Evolutionary conservation across 768 basidiomycete species (phyloP), one percentile per base, ranked within the genome.

Genomic region (Termitomyces sp.): DNA sequence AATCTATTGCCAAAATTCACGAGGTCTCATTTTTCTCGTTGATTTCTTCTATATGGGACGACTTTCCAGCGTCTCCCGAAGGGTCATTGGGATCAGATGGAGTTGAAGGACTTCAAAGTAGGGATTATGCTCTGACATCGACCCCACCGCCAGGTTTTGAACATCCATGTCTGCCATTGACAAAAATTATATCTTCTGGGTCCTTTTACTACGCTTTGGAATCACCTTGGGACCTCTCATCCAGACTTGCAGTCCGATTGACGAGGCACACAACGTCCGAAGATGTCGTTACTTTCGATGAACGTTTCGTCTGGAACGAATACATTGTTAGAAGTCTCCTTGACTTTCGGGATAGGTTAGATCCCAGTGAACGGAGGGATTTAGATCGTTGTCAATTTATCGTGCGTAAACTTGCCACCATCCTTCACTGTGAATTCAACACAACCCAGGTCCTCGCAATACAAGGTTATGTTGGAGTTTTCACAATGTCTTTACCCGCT

Each of bases 221-320:
- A 64, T 82, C 88, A 0, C 77, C 81, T 7, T 98, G 95, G 92
- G 95, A 98, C 70, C 75, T 98, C 31, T 94, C 94, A 4, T 88
- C 92, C 1, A 77, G 95, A 46, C 76, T 98, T 39, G 76, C 87
- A 16, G 80, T 85, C 34, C 83, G 94, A 3, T 70, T 94, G 50
- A 72, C 79, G 58, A 75, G 83, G 68, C 79, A 80, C 63, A 71
- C 68, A 39, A 61, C 72, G 39, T 63, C 68, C 37, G 74, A 73
- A 60, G 85, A 90, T 63, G 68, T 80, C 9, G 77, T 75, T 24
- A 73, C 77, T n/a, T 92, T 87, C 63, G 92, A 95, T 68, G 85
- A 86, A 54, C 82, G 91, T 51, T 96, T 95, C 67, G 83, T 98
- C 13, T 99, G 96, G 96, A 99, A 99, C 68, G 87, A 90, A 63